Evolutionary conservation across 345 rosid species (phyloP), one percentile per base, ranked within the genome.

Genomic region (Limnanthes douglasii): DNA sequence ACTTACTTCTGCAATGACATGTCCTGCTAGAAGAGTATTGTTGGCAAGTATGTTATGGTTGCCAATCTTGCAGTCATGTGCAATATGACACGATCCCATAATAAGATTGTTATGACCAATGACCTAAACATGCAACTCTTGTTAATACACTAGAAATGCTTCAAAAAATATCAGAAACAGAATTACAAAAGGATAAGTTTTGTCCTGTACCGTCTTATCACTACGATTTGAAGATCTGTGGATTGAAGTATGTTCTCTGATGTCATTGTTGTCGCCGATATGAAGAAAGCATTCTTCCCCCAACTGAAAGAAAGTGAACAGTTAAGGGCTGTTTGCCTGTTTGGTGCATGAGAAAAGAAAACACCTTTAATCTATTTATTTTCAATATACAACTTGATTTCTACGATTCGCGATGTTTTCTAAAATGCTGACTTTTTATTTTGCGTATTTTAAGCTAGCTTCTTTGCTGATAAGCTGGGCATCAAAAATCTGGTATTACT

Each of bases 81-180:
- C 98, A 50, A 90, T 64, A 56, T 83, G 98, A 53, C 98, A 77
- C 23, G 98, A 77, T 2, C 95, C 98, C 98, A 90, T 90, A 51
- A 90, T 62, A 40, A 90, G 82, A 60, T 90, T 90, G 62, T 68
- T 72, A 51, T 74, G 54, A 32, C 95, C 95, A 50, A 90, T 70
- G 11, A 79, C 90, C 98, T 90, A 51, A 48, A 50, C 1, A 42
- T 2, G 22, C 3, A 22, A 39, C 31, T 20, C 33, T 17, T 6
- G 28, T 53, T 16, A 50, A 46, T 50, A 29, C n/a, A 39, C 10
- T 22, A 39, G 32, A 37, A 35, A 16, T 32, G n/a, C 18, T 4
- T 3, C 27, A 25, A 10, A 56, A 24, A 47, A 45, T 19, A 16
- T 18, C 8, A 11, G 12, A 23, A 14, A 34, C 4, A 8, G 7